phyloP scores from a whole-genome alignment of 306 rosid species.

The Psophocarpus tetragonolobus region DNA sequence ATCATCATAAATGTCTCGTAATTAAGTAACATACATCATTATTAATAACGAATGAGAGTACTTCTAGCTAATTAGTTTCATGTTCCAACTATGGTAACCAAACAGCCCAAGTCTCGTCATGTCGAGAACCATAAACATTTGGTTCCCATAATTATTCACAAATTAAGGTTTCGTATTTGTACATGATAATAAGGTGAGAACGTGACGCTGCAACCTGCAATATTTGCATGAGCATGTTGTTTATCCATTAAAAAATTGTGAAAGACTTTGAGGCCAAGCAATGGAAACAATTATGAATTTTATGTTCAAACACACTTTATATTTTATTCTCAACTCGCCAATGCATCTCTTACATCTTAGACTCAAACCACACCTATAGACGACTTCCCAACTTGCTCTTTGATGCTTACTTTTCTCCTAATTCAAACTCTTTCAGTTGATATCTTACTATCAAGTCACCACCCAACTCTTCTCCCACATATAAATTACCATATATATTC shows the following conservation, averaged over 20 bases:
- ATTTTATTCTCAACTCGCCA: constrained; percentile 12
- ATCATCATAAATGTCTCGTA: not conserved
- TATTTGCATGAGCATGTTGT: constrained; percentile 18
- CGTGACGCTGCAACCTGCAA: constrained; percentile 31
- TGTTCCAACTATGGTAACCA: constrained; percentile 22
- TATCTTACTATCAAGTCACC: constrained; percentile 27
- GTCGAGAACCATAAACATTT: constrained; percentile 9
- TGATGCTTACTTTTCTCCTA: constrained; percentile 33
- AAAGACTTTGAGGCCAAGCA: constrained; percentile 29
- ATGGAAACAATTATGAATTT: not conserved
- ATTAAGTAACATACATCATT: not conserved
- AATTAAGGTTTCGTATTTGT: not conserved
- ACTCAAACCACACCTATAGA: constrained; percentile 17
- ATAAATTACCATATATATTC: not conserved
- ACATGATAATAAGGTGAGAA: constrained; percentile 17
- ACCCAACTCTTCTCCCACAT: constrained; percentile 3
- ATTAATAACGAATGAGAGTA: not conserved
- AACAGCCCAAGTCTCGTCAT: constrained; percentile 29
- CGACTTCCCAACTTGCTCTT: constrained; percentile 32
- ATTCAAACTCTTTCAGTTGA: constrained; percentile 32
- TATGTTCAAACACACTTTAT: constrained; percentile 13
- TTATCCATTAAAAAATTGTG: not conserved
- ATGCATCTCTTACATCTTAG: constrained; percentile 9
- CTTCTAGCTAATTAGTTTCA: not conserved
- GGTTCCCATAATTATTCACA: not conserved